Evolutionary conservation across 2,329 filamentous ascomycete genomes (phyloP), one percentile per base, ranked within the genome.

Genomic region (Exophiala xenobiotica): DNA sequence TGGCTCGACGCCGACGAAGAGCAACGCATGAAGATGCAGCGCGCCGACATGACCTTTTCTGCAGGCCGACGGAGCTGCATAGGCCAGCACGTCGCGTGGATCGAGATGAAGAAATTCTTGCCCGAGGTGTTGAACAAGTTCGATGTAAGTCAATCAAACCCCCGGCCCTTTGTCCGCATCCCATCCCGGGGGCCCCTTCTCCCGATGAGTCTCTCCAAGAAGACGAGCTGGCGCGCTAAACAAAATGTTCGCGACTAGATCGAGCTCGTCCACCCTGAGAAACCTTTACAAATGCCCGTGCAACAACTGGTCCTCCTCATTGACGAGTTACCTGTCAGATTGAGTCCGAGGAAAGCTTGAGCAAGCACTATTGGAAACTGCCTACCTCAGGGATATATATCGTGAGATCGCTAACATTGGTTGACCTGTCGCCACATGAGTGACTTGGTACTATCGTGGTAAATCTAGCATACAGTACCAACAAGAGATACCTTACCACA

Each of bases 1-100:
- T 78, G 74, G 74, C 56, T 76, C 2, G 65, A 68, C 3, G 66
- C 59, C 8, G 57, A 54, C 5, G 57, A 62, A 12, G 54, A 61
- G 9, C 43, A 38, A 14, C 37, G 63, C 16, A 63, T 64, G 43
- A 39, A 50, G 22, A 68, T 74, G 62, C 64, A 69, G 12, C 53
- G 46, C 23, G 47, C 47, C 9, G 37, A 50, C 6, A 22, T 54
- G 35, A 27, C 7, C 22, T 57, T 57, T 37, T 29, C 31, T n/a
- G 18, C 23, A 3, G 54, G 54, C 14, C 27, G 37, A n/a, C 41
- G 54, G 22, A 47, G 35, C 9, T 57, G 54, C 31, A 47, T 54
- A 7, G 54, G 54, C 19, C 50, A 43, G 23, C 47, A 54, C 35
- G 16, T 57, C 20, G 53, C 53, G 2, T 53, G 51, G 53, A 45